Evolutionary conservation across 371 early-diverging fungal species (phyloP).

Genomic region (Rhizopus sp.): DNA sequence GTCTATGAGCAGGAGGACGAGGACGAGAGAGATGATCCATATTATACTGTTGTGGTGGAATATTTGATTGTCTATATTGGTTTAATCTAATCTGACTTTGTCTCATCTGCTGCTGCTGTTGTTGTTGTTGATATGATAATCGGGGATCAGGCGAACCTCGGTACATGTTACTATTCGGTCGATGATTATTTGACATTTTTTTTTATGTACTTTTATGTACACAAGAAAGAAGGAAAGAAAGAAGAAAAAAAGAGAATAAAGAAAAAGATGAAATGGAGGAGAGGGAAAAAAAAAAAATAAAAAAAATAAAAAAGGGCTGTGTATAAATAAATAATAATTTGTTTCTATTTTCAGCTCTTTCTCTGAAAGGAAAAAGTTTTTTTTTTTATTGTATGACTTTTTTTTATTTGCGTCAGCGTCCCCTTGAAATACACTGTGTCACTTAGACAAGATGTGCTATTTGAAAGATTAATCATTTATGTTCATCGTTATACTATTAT

Average conservation of each 20-base stretch:
- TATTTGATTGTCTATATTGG: neutral
- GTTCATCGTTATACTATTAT: neutral
- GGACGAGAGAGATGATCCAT: slow-evolving; percentile 20
- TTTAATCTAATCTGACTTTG: neutral
- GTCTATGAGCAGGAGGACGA: slow-evolving; percentile 21
- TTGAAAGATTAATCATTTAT: neutral
- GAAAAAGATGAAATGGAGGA: slow-evolving; percentile 6
- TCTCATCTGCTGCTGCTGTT: slow-evolving; percentile 17
- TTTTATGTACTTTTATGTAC: neutral
- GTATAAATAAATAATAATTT: slow-evolving; percentile 15
- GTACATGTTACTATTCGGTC: slow-evolving; percentile 15
- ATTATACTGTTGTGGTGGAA: slow-evolving; percentile 16
- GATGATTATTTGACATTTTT: slow-evolving; percentile 26
- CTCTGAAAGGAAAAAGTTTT: neutral
- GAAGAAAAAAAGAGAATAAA: slow-evolving; percentile 7
- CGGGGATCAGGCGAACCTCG: slow-evolving; percentile 21
- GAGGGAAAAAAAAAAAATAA: slow-evolving; percentile 13
- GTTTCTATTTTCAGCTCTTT: slow-evolving; percentile 29
- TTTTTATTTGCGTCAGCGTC: neutral
- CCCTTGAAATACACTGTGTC: slow-evolving; percentile 12
- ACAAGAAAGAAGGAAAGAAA: slow-evolving; percentile 9
- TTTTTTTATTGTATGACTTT: slow-evolving; percentile 3
- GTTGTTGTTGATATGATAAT: slow-evolving; percentile 14
- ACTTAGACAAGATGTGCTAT: too few relatives aligned
- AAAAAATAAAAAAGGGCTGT: slow-evolving; percentile 6